Conservation (phyloP, 2,329 filamentous ascomycete species). For the Fusarium sp. region DNA sequence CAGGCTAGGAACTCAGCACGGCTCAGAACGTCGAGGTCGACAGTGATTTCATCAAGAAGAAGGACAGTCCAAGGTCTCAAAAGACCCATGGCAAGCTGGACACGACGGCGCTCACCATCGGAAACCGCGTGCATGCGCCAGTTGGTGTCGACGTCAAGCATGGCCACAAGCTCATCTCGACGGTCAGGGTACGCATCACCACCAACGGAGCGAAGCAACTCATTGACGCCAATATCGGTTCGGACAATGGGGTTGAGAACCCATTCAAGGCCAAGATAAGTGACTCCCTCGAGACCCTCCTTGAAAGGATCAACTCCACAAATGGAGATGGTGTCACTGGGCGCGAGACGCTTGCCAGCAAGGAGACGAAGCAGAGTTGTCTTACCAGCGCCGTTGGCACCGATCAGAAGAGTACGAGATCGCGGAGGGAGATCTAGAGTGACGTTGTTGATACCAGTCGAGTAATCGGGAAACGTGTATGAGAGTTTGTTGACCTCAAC, state of each 20-base stretch:
- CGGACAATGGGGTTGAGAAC: constrained; percentile 96
- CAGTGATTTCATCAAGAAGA: constrained; percentile 95
- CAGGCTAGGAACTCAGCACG: constrained; percentile 87
- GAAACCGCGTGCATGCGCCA: constrained; percentile 98
- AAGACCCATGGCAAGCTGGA: constrained; percentile 96
- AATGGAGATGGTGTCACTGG: constrained; percentile 77
- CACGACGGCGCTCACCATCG: constrained; percentile 89
- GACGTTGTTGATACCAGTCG: constrained; percentile 80
- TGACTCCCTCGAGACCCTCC: constrained; percentile 89
- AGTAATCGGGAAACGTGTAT: constrained; percentile 90
- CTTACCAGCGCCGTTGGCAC: constrained; percentile 97
- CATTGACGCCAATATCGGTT: constrained; percentile 90
- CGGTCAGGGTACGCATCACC: constrained; percentile 85
- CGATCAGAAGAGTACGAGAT: constrained; percentile 90
- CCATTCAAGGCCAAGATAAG: constrained; percentile 97
- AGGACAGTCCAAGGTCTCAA: constrained; percentile 91
- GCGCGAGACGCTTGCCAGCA: constrained; percentile 93
- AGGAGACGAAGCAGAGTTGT: constrained; percentile 95
- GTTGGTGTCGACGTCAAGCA: constrained; percentile 89
- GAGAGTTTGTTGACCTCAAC: constrained; percentile 81
- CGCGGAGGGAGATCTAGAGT: constrained; percentile 80
- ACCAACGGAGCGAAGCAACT: constrained; percentile 86
- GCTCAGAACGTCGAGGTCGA: constrained; percentile 90
- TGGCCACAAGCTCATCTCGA: constrained; percentile 85
- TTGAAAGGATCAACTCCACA: constrained; percentile 92